A percentile compares a stretch with the other conserved stretches of the same genome.
phyloP scores from a whole-genome alignment of 805 yeast species.

The Wickerhamiella brachini region DNA sequence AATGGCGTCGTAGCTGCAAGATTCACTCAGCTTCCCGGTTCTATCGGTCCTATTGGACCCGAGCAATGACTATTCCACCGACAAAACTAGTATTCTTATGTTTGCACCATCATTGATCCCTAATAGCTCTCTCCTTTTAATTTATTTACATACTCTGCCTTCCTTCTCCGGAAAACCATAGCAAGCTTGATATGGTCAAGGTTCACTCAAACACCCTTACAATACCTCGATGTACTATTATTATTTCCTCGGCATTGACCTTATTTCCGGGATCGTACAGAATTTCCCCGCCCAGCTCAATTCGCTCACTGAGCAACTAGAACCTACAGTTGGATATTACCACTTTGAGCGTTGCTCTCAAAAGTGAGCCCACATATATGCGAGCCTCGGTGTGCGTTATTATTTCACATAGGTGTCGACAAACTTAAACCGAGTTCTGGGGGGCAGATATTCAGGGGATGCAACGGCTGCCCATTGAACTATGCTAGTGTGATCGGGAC shows the following conservation, averaged over 20 bases:
- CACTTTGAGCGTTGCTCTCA: not conserved
- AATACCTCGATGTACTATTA: no score
- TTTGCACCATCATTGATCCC: not conserved
- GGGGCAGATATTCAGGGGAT: not conserved
- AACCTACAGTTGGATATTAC: not conserved
- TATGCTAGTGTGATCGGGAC: not conserved
- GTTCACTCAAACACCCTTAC: no score
- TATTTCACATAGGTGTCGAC: not conserved
- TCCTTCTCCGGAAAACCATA: no score
- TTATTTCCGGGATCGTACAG: not conserved
- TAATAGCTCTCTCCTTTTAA: not conserved
- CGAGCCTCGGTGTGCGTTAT: not conserved
- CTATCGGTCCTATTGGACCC: not conserved
- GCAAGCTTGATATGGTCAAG: no score
- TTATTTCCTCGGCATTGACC: not conserved
- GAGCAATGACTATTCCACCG: not conserved
- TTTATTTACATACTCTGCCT: not conserved
- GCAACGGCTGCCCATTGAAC: not conserved
- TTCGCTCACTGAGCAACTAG: not conserved
- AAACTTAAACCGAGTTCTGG: not conserved
- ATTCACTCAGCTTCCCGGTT: not conserved
- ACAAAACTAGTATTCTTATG: not conserved
- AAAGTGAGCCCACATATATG: not conserved
- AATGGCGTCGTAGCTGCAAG: not conserved
- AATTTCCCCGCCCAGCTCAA: not conserved